Conservation (phyloP, 73 alveolate genomes). For the Loxodes magnus region DNA sequence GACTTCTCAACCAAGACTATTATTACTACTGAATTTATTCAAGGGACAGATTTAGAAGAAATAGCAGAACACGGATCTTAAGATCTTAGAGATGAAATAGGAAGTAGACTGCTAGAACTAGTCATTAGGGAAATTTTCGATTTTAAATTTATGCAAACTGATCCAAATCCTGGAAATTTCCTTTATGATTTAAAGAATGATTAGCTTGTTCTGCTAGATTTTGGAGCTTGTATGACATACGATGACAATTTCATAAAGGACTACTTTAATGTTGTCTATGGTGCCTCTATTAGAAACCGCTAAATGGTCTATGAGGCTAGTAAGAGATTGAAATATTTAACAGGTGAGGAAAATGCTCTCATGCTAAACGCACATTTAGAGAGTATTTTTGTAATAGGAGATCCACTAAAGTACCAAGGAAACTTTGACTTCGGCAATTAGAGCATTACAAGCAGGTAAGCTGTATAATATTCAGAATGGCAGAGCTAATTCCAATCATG, state of each 20-base stretch:
- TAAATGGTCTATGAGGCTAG: slow-evolving; percentile 24
- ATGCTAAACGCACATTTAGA: slow-evolving; percentile 43
- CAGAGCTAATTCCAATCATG: slow-evolving; percentile 49
- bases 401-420: slow-evolving; percentile 33
- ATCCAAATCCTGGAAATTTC: slow-evolving; percentile 75
- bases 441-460: slow-evolving; percentile 22
- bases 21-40: slow-evolving; percentile 42
- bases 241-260: slow-evolving; percentile 26
- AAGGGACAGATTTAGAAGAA: slow-evolving; percentile 32
- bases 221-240: slow-evolving; percentile 55
- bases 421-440: slow-evolving; percentile 39
- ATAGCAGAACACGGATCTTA: slow-evolving; percentile 14
- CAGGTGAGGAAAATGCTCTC: slow-evolving; percentile 49
- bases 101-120: slow-evolving; percentile 30
- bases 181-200: slow-evolving; percentile 27
- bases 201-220: slow-evolving; percentile 38
- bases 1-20: slow-evolving; percentile 34
- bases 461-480: no score
- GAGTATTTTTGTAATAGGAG: slow-evolving; percentile 45
- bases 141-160: slow-evolving; percentile 63
- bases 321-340: slow-evolving; percentile 28
- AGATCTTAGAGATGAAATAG: slow-evolving; percentile 38
- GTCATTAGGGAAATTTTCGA: slow-evolving; percentile 55
- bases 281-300: slow-evolving; percentile 26
- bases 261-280: slow-evolving; percentile 36